Conservation (phyloP, 1,284 basidiomycete species). For the Ceratobasidium sp. region DNA sequence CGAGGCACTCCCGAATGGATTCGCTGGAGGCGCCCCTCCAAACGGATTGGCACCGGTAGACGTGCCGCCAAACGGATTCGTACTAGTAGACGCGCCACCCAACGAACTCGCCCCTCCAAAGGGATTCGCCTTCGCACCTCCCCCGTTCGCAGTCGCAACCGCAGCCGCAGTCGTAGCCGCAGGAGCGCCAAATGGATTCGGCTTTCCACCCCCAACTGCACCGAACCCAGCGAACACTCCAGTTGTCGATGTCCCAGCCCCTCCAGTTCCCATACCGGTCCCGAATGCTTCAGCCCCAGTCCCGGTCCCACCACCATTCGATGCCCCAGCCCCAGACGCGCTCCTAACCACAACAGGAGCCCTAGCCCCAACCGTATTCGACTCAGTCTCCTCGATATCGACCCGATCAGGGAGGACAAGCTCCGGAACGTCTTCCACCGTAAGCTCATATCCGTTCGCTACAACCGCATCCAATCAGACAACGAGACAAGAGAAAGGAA, state of each 20-base stretch:
- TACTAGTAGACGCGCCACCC: too few species aligned
- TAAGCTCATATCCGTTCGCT: conserved; percentile 34
- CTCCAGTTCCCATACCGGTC: background rate
- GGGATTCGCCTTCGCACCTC: conserved; percentile 3
- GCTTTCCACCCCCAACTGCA: conserved; percentile 1
- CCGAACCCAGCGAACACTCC: conserved; percentile 41
- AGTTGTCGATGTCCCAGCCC: too few species aligned
- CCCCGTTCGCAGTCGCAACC: background rate
- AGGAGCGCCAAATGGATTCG: conserved; percentile 28
- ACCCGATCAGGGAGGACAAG: conserved; percentile 22
- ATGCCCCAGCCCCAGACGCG: background rate
- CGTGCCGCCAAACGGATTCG: too few species aligned
- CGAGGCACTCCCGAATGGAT: background rate
- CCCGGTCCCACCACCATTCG: background rate
- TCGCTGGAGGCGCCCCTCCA: background rate
- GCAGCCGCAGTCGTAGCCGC: background rate
- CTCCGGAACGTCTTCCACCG: conserved; percentile 25
- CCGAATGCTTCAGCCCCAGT: background rate
- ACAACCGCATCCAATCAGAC: background rate
- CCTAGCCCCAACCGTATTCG: background rate
- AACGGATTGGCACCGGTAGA: too few species aligned
- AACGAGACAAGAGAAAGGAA: background rate
- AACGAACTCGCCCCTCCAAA: conserved; percentile 20
- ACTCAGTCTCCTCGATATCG: conserved; percentile 25
- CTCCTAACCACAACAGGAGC: background rate